phyloP scores from a whole-genome alignment of 805 yeast species.

The Candida silvatica region DNA sequence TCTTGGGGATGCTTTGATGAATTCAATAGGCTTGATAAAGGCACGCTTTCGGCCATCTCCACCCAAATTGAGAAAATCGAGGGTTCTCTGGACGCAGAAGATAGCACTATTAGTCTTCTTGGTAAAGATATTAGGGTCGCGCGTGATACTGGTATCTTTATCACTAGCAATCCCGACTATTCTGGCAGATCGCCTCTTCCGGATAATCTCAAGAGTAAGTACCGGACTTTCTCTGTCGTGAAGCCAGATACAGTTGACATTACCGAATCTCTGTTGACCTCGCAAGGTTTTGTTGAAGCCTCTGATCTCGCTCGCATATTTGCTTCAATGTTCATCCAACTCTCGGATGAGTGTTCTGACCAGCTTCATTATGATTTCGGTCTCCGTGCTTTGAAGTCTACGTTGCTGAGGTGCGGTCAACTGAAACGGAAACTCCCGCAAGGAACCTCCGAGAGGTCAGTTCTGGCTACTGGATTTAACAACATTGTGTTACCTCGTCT shows the following conservation, averaged over 20 bases:
- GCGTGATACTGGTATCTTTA: slow-evolving; percentile 60
- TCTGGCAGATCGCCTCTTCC: slow-evolving; percentile 79
- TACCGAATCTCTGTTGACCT: slow-evolving; percentile 59
- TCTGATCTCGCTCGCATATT: slow-evolving; percentile 28
- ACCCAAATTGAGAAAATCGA: slow-evolving; percentile 72
- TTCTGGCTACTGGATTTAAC: slow-evolving; percentile 44
- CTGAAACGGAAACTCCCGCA: slow-evolving; percentile 21
- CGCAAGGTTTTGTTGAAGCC: slow-evolving; percentile 61
- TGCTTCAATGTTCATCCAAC: slow-evolving; percentile 44
- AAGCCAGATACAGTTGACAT: slow-evolving; percentile 64
- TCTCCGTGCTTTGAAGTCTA: slow-evolving; percentile 66
- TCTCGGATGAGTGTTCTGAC: slow-evolving; percentile 32
- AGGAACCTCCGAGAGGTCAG: slow-evolving; percentile 7
- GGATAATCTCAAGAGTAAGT: slow-evolving; percentile 73
- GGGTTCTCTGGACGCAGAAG: too few species aligned
- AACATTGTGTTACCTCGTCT: slow-evolving; percentile 66
- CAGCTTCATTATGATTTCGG: slow-evolving; percentile 91
- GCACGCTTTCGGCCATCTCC: slow-evolving; percentile 76
- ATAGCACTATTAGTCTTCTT: slow-evolving; percentile 31
- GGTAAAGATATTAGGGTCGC: slow-evolving; percentile 32
- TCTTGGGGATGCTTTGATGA: slow-evolving; percentile 98
- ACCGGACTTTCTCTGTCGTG: slow-evolving; percentile 67
- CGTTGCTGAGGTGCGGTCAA: slow-evolving; percentile 50
- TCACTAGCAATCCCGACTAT: slow-evolving; percentile 88
- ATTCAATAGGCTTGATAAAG: slow-evolving; percentile 70